Evolutionary conservation across 805 yeast species (phyloP).

Genomic region (Metschnikowia kunwiensis): DNA sequence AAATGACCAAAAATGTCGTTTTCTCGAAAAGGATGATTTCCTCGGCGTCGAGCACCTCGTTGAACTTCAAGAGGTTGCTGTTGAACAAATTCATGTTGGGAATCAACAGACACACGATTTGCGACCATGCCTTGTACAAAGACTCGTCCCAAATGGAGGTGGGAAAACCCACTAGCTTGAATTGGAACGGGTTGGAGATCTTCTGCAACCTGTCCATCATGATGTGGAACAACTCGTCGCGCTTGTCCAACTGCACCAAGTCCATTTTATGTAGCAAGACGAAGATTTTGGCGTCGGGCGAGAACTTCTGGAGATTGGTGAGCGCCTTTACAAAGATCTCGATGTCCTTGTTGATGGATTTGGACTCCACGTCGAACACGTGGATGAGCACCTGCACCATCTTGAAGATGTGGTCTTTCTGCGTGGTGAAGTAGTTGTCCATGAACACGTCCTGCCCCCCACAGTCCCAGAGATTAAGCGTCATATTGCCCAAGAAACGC

Average conservation of each 20-base stretch:
- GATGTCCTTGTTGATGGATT: conserved; percentile 87
- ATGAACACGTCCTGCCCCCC: conserved; percentile 97
- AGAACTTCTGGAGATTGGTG: conserved; percentile 73
- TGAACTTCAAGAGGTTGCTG: conserved; percentile 67
- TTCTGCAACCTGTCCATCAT: conserved; percentile 81
- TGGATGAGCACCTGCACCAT: conserved; percentile 95
- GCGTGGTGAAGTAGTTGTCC: conserved; percentile 88
- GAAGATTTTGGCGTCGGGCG: conserved; percentile 90
- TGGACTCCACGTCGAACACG: conserved; percentile 93
- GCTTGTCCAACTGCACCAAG: conserved; percentile 78
- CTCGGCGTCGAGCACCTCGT: conserved; percentile 72
- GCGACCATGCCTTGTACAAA: conserved; percentile 95
- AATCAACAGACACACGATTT: conserved; percentile 88
- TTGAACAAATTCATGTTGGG: conserved; percentile 87
- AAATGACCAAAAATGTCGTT: conserved; percentile 83
- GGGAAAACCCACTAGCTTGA: conserved; percentile 79
- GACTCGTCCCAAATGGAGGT: conserved; percentile 98
- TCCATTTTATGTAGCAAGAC: conserved; percentile 95
- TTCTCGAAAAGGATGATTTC: conserved; percentile 91
- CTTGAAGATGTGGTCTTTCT: conserved; percentile 87
- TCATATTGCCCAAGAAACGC: conserved; percentile 90
- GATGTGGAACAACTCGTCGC: conserved; percentile 76
- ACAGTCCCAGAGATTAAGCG: conserved; percentile 95
- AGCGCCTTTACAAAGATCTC: conserved; percentile 85
- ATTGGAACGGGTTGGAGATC: conserved; percentile 63